Base-by-base conservation (phyloP, 169 alveolate genomes). In the Cystoisospora suis region DNA sequence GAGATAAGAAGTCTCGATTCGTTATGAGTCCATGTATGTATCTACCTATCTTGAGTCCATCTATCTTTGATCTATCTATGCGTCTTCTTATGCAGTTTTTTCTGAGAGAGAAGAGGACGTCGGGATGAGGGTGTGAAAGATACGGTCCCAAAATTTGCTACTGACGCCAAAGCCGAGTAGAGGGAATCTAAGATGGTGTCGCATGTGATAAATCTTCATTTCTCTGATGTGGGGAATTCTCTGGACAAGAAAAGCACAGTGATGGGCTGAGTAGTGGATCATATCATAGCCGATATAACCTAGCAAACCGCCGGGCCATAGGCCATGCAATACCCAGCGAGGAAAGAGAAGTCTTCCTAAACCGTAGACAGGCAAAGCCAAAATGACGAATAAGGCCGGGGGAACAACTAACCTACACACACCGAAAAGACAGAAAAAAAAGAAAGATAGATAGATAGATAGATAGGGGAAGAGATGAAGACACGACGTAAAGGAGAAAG, bases 261-360 rank as follows among this genome's bases (percentile, higher is more conserved):
- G 97, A 75, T 94, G 97, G 9, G 95, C 45, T 49, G 85, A 90
- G 92, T 94, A 94, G 77, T 95, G 97, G 36, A 87, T 65, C 42
- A 93, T 3, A 58, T 95, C 97, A 49, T 95, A 95, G 45, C 20
- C 49, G 2, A 93, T 46, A 56, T 95, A 95, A 15, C 95, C 96
- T 5, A 46, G n/a, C 29, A 94, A 32, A 27, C 81, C 59, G 44
- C 96, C 96, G 3, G 93, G 92, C 56, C 88, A 58, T 0, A 75
- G 46, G 15, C 91, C 90, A 29, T 53, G 49, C 17, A 83, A 86
- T 17, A 87, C n/a, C 77, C 75, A 69, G n/a, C 34, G 40, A 27
- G 96, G 96, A 29, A 91, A 36, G 32, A 93, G 6, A 5, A 88
- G 34, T 45, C 46, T 15, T 20, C 44, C 2, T 29, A 91, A 40